Conservation (phyloP, 2,329 filamentous ascomycete genomes). For the Diaporthe batatas region DNA sequence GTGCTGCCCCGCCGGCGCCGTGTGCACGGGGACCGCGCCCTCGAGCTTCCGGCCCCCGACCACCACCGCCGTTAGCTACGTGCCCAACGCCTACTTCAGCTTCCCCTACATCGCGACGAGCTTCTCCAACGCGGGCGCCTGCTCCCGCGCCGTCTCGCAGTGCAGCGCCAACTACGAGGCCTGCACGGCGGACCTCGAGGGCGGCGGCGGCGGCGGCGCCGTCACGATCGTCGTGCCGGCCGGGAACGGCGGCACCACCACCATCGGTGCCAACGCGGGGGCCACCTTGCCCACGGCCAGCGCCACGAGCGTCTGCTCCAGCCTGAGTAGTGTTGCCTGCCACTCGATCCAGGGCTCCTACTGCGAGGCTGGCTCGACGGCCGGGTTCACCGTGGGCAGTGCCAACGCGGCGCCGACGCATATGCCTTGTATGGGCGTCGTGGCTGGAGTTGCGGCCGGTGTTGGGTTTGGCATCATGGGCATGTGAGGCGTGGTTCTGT, state of each 20-base stretch:
- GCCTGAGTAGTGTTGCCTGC: slow-evolving; percentile 67
- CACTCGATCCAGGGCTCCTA: slow-evolving; percentile 56
- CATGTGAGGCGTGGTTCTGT: slow-evolving; percentile 9
- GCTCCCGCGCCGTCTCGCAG: slow-evolving; percentile 63
- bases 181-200: slow-evolving; percentile 65
- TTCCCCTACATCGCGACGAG: slow-evolving; percentile 70
- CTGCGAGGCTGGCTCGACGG: slow-evolving; percentile 53
- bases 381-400: slow-evolving; percentile 47
- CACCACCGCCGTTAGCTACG: slow-evolving; percentile 61
- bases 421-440: slow-evolving; percentile 44
- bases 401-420: slow-evolving; percentile 47
- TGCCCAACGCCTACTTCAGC: slow-evolving; percentile 70
- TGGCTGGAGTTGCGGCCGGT: slow-evolving; percentile 46
- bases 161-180: slow-evolving; percentile 68
- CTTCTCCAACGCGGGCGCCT: slow-evolving; percentile 64
- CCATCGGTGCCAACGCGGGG: slow-evolving; percentile 58
- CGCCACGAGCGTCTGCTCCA: slow-evolving; percentile 68
- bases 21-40: slow-evolving; percentile 70
- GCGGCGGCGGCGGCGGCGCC: slow-evolving; percentile 50
- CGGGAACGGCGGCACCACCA: slow-evolving; percentile 63
- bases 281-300: slow-evolving; percentile 56
- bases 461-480: slow-evolving; percentile 42
- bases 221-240: slow-evolving; percentile 70
- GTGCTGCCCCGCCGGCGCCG: slow-evolving; percentile 63
- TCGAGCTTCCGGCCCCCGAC: slow-evolving; percentile 52